phyloP scores from a whole-genome alignment of 495 filamentous ascomycete genomes.

The Clohesyomyces aquaticus region DNA sequence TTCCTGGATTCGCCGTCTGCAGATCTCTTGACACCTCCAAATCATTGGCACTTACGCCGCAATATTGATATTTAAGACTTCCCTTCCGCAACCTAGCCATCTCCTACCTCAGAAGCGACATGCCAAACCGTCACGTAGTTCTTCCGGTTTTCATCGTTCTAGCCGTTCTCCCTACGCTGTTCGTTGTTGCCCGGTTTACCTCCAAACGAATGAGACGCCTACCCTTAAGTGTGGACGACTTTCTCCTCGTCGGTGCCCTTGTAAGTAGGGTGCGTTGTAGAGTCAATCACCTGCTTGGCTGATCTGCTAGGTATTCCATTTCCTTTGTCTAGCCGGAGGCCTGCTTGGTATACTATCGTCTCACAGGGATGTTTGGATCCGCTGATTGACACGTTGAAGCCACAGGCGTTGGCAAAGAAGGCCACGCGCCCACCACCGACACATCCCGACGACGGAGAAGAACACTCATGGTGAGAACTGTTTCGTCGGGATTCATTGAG shows the following conservation, averaged over 20 bases:
- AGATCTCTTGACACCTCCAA: too few relatives aligned
- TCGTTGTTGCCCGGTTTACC: constrained; percentile 21
- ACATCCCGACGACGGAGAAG: not conserved
- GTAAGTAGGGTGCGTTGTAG: not conserved
- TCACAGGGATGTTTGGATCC: not conserved
- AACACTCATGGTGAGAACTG: constrained; percentile 17
- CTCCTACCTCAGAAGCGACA: too few relatives aligned
- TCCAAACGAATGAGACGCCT: constrained; percentile 26
- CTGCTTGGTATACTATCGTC: too few relatives aligned
- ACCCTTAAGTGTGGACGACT: constrained; percentile 18
- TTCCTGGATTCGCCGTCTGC: too few relatives aligned
- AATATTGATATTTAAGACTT: too few relatives aligned
- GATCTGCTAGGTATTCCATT: constrained; percentile 8
- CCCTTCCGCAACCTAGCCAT: too few relatives aligned
- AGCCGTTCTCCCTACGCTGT: constrained; percentile 9
- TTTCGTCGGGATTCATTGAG: not conserved
- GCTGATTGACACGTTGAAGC: constrained; percentile 22
- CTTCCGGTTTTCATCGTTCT: constrained; percentile 11
- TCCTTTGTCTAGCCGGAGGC: too few relatives aligned
- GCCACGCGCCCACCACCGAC: not conserved
- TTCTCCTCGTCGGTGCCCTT: constrained; percentile 11
- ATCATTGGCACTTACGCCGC: too few relatives aligned
- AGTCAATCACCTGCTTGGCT: not conserved
- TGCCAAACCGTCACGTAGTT: too few relatives aligned
- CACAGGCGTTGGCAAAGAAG: not conserved